Evolutionary conservation across 768 basidiomycete genomes (phyloP), one percentile per base, ranked within the genome.

Genomic region (Candolleomyces eurysporus): DNA sequence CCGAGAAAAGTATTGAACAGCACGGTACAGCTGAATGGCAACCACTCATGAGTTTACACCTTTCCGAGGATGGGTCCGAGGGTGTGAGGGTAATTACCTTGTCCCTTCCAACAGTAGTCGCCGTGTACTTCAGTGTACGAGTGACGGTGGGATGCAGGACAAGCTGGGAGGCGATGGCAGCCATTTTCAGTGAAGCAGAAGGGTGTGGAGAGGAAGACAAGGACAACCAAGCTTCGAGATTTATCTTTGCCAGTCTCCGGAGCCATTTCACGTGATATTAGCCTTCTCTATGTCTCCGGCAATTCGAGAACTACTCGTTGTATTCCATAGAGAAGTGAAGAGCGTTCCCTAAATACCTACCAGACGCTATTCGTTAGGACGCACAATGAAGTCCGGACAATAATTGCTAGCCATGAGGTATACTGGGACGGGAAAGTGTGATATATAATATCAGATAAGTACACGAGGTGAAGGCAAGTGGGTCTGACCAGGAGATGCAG

Each of bases 1-100:
- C 48, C 96, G 87, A 39, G 96, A 82, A 66, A 92, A 87, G 75
- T 94, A 98, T 78, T 99, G 97, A 58, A 94, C 72, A 21, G 91
- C 85, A 65, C 96, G 88, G 76, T 98, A 98, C 16, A 87, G 79
- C 95, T 97, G 57, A 5, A 36, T 36, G 36, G 36, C 36, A 31
- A 9, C 30, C 16, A 21, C n/a, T 54, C 46, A 54, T 43, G 32
- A 59, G 48, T 43, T 31, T 30, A 8, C 40, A 50, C 32, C 39
- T 21, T 55, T 16, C 51, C 43, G 31, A n/a, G 48, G 30, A 9
- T 2, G 8, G 22, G 14, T 8, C 39, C 5, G 26, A 26, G 10
- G 46, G 45, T 8, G 21, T 39, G 53, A 48, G 17, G 13, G 39
- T 8, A 60, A 73, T 59, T 66, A 87, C 94, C 87, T 99, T 98